These are phyloP conservation scores for Oleoguttula mirabilis DNA, from an alignment of 495 filamentous ascomycete genomes.

Conservation along the genomic window DNA sequence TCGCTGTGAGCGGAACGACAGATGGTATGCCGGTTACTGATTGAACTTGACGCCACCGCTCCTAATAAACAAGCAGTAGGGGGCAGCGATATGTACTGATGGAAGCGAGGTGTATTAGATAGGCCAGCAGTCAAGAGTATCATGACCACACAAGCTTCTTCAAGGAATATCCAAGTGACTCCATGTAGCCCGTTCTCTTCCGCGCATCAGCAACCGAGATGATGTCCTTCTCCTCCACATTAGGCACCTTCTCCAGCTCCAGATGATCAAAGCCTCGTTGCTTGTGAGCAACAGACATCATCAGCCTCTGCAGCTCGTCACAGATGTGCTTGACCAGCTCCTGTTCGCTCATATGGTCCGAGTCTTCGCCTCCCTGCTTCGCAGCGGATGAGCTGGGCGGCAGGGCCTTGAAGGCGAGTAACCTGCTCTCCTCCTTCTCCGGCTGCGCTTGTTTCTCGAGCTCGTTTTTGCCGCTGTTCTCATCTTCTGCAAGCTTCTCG, in stretches of 20 bases:
- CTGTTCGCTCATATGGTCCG: constrained; percentile 44
- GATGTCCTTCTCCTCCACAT: constrained; percentile 60
- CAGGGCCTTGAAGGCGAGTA: constrained; percentile 55
- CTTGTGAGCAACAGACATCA: constrained; percentile 13
- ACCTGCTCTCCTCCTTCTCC: constrained; percentile 30
- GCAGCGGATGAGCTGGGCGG: constrained; percentile 40
- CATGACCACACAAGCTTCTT: constrained; percentile 89
- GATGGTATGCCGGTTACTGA: too few species aligned
- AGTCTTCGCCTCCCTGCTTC: constrained; percentile 23
- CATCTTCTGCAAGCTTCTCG: constrained; percentile 29
- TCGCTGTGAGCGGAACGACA: too few species aligned
- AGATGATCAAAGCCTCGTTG: constrained; percentile 21
- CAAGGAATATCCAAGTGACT: constrained; percentile 71
- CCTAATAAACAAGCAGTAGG: too few species aligned
- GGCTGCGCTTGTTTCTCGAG: constrained; percentile 19
- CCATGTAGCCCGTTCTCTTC: constrained; percentile 74
- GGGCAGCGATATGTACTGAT: too few species aligned
- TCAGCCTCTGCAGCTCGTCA: constrained; percentile 41
- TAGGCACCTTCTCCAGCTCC: constrained; percentile 26
- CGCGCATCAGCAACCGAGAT: constrained; percentile 73
- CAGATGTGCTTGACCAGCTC: constrained; percentile 63
- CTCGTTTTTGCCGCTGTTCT: constrained; percentile 12
- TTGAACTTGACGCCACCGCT: too few species aligned
- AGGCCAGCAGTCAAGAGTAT: too few species aligned
- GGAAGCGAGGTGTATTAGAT: too few species aligned